Evolutionary conservation across 768 basidiomycete species (phyloP).

Genomic region (Dioszegia hungarica): DNA sequence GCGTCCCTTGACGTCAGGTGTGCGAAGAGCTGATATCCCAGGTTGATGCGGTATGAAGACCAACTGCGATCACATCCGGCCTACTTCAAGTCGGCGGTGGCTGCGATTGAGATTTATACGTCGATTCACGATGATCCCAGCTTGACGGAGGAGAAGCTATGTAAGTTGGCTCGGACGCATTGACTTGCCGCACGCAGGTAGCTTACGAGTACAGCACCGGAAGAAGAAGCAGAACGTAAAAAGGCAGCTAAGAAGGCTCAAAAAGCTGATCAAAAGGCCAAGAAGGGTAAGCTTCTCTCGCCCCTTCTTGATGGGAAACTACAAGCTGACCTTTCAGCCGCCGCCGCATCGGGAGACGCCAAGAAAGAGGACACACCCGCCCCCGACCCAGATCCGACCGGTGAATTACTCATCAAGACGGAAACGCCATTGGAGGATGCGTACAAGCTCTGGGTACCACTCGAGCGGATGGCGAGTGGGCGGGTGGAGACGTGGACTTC

Average conservation of each 20-base stretch:
- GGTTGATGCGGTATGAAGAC: constrained; percentile 79
- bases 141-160: constrained; percentile 38
- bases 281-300: constrained; percentile 27
- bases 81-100: constrained; percentile 68
- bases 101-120: constrained; percentile 61
- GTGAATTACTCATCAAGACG: constrained; percentile 62
- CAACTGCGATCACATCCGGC: constrained; percentile 67
- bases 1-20: background rate
- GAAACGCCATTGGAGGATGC: constrained; percentile 71
- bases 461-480: constrained; percentile 56
- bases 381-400: constrained; percentile 76
- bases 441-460: constrained; percentile 62
- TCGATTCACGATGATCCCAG: constrained; percentile 39
- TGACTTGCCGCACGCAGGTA: background rate
- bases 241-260: constrained; percentile 48
- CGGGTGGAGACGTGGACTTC: constrained; percentile 68
- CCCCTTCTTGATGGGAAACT: background rate
- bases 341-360: constrained; percentile 17
- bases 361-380: constrained; percentile 35
- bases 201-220: constrained; percentile 25
- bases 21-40: constrained; percentile 40
- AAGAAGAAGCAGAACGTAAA: constrained; percentile 48
- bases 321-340: constrained; percentile 9
- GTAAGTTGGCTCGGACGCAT: constrained; percentile 12
- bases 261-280: constrained; percentile 45